Evolutionary conservation across 805 yeast species (phyloP).

Genomic region (Yarrowia sp.): DNA sequence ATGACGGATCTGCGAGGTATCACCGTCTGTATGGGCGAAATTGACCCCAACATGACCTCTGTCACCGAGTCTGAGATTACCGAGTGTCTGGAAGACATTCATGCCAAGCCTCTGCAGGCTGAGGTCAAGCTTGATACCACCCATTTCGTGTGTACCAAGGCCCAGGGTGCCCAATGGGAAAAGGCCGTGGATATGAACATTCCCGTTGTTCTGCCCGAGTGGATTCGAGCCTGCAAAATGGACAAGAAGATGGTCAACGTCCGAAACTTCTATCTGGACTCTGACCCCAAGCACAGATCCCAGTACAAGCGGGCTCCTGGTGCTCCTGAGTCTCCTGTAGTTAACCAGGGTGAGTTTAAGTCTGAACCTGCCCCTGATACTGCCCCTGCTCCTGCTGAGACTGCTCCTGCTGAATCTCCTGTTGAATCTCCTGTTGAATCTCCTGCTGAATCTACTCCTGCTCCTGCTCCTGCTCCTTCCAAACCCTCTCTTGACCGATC

Average conservation of each 20-base stretch:
- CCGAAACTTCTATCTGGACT: constrained; percentile 55
- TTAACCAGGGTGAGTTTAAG: background rate
- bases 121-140: constrained; percentile 87
- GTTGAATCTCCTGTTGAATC: background rate
- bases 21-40: constrained; percentile 82
- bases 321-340: background rate
- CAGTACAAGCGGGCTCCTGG: constrained; percentile 9
- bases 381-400: constrained; percentile 16
- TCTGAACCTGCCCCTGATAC: background rate
- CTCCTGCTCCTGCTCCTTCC: constrained; percentile 2
- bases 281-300: constrained; percentile 36
- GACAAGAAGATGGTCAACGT: constrained; percentile 93
- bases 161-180: constrained; percentile 67
- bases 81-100: constrained; percentile 61
- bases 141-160: constrained; percentile 77
- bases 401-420: constrained; percentile 28
- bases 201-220: constrained; percentile 93
- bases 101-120: constrained; percentile 74
- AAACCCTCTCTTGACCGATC: background rate
- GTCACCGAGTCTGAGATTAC: constrained; percentile 49
- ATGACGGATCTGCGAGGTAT: constrained; percentile 95
- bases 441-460: constrained; percentile 27
- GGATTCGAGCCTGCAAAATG: constrained; percentile 89
- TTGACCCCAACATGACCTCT: constrained; percentile 43
- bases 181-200: constrained; percentile 82